phyloP scores from a whole-genome alignment of 1,139 yeast genomes.

The Yamadazyma friedrichii region DNA sequence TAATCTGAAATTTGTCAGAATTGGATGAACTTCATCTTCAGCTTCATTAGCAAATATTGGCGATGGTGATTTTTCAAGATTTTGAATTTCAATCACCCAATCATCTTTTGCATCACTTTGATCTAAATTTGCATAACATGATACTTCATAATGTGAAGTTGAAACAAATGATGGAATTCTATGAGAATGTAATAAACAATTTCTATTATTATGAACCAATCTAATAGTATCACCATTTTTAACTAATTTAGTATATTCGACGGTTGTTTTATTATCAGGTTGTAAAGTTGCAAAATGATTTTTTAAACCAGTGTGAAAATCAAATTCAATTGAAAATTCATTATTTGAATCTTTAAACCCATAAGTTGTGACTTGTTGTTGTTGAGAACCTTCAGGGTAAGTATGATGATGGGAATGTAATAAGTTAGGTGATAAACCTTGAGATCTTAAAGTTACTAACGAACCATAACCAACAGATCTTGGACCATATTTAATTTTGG shows the following conservation, averaged over 20 bases:
- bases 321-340: conserved; percentile 56
- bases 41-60: conserved; percentile 41
- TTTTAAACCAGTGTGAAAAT: conserved; percentile 21
- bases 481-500: conserved; percentile 55
- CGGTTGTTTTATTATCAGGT: conserved; percentile 27
- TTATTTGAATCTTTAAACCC: conserved; percentile 72
- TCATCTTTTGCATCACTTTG: conserved; percentile 65
- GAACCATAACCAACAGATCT: conserved; percentile 64
- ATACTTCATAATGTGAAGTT: conserved; percentile 55
- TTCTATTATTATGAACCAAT: conserved; percentile 52
- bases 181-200: conserved; percentile 64
- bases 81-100: conserved; percentile 67
- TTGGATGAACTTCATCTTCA: conserved; percentile 53
- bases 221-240: conserved; percentile 57
- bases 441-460: conserved; percentile 63
- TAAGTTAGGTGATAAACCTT: conserved; percentile 68
- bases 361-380: conserved; percentile 74
- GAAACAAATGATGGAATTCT: conserved; percentile 54
- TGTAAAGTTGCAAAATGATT: conserved; percentile 33
- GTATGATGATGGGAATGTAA: conserved; percentile 68
- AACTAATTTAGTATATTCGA: conserved; percentile 21
- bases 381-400: conserved; percentile 74
- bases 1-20: conserved; percentile 67
- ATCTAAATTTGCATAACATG: conserved; percentile 62
- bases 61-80: conserved; percentile 56